Conservation (phyloP, 2,329 filamentous ascomycete genomes). For the Diaporthe humulicola region DNA sequence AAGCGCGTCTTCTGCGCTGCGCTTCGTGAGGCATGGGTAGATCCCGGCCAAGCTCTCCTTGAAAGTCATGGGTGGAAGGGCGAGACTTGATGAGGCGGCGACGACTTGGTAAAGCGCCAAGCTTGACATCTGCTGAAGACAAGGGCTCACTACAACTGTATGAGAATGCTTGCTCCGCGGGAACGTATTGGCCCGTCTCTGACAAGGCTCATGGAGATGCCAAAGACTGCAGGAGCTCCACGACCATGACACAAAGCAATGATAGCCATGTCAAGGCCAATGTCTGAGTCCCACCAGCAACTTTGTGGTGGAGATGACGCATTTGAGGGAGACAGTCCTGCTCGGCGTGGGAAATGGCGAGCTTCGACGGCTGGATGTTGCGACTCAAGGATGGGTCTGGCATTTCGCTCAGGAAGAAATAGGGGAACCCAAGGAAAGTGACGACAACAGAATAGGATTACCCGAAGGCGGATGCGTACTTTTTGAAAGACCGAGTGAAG, state of each 20-base stretch:
- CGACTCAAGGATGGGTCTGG: background rate
- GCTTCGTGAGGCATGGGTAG: background rate
- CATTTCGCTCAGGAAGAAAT: background rate
- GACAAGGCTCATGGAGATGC: background rate
- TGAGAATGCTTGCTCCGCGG: slow-evolving; percentile 36
- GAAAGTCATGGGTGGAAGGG: background rate
- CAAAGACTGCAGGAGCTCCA: background rate
- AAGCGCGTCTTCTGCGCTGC: slow-evolving; percentile 32
- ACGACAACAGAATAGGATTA: background rate
- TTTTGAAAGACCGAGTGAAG: slow-evolving; percentile 39
- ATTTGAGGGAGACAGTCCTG: background rate
- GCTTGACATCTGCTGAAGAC: slow-evolving; percentile 17
- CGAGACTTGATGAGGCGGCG: slow-evolving; percentile 35
- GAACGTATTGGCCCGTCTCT: background rate
- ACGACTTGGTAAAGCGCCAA: slow-evolving; percentile 13
- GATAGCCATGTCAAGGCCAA: background rate
- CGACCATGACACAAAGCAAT: background rate
- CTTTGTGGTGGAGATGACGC: background rate
- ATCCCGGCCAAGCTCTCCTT: slow-evolving; percentile 13
- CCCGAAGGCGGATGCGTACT: slow-evolving; percentile 30
- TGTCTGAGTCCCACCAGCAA: background rate
- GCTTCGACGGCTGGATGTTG: background rate
- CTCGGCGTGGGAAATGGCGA: background rate
- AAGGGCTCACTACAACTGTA: slow-evolving; percentile 38
- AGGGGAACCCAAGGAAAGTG: background rate